Percentiles rank a stretch among this genome's conserved stretches.
Evolutionary conservation across 2,329 filamentous ascomycete species (phyloP).

Genomic region (Helminthosporium solani): DNA sequence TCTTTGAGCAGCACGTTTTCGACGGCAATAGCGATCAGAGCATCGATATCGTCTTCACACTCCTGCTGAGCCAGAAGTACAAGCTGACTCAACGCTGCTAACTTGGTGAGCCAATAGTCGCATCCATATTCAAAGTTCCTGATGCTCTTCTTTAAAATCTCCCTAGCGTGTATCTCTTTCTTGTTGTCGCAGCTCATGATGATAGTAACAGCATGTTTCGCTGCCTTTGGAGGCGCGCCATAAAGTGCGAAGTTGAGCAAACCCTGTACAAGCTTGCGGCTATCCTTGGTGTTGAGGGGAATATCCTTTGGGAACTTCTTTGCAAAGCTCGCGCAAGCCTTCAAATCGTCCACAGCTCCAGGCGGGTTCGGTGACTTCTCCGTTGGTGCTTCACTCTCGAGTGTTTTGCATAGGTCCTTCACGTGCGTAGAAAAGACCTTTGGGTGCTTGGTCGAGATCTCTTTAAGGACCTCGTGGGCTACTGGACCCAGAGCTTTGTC

Average conservation of each 20-base stretch:
- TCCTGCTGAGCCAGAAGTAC: slow-evolving; percentile 73
- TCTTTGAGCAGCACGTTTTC: slow-evolving; percentile 72
- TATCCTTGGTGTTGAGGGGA: slow-evolving; percentile 56
- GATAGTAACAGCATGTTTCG: slow-evolving; percentile 92
- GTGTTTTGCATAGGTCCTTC: slow-evolving; percentile 82
- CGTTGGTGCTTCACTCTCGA: slow-evolving; percentile 77
- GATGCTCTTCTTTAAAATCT: slow-evolving; percentile 74
- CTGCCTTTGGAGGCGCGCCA: slow-evolving; percentile 76
- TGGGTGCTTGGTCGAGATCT: slow-evolving; percentile 86
- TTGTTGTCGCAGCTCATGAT: slow-evolving; percentile 74
- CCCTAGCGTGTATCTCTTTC: slow-evolving; percentile 82
- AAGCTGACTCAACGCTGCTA: slow-evolving; percentile 72
- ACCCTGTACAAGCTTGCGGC: slow-evolving; percentile 77
- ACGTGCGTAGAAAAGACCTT: slow-evolving; percentile 92
- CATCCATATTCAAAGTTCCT: slow-evolving; percentile 72
- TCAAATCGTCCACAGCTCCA: slow-evolving; percentile 82
- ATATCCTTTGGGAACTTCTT: slow-evolving; percentile 83
- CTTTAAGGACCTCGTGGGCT: slow-evolving; percentile 85
- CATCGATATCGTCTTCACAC: slow-evolving; percentile 67
- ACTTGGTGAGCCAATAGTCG: slow-evolving; percentile 71
- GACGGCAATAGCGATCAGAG: slow-evolving; percentile 76
- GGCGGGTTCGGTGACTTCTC: slow-evolving; percentile 66
- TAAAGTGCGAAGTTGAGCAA: slow-evolving; percentile 81
- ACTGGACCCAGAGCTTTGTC: slow-evolving; percentile 73
- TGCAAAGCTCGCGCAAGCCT: slow-evolving; percentile 90